Percentiles rank a stretch among this genome's conserved stretches.
Evolutionary conservation across 257 asterid species (phyloP).

Genomic region (Cinchona pubescens): DNA sequence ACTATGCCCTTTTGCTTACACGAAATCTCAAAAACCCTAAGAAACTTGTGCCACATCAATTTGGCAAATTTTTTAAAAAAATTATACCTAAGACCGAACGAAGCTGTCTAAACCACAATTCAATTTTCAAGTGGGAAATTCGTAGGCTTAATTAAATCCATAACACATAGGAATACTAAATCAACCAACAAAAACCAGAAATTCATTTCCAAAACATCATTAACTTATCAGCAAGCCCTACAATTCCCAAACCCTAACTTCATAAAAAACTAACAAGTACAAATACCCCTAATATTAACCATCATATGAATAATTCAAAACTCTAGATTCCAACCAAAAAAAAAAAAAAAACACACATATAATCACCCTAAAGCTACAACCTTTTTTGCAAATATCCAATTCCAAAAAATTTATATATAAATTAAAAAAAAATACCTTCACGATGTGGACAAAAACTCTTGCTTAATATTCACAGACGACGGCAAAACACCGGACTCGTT

Average conservation of each 20-base stretch:
- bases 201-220: background rate
- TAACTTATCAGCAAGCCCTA: background rate
- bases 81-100: too few species aligned
- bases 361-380: background rate
- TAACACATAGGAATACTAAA: background rate
- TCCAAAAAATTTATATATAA: background rate
- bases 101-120: background rate
- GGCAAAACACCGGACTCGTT: slow-evolving; percentile 30
- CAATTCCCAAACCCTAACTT: background rate
- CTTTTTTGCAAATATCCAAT: background rate
- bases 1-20: too few species aligned
- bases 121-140: background rate
- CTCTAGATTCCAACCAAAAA: background rate
- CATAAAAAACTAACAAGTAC: background rate
- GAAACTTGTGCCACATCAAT: background rate
- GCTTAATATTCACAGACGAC: slow-evolving; percentile 42
- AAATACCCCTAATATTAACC: background rate
- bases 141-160: background rate
- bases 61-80: background rate
- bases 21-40: background rate
- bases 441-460: slow-evolving; percentile 48
- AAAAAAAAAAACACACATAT: background rate
- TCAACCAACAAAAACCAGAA: background rate
- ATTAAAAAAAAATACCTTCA: slow-evolving; percentile 47
- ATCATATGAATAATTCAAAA: background rate